Conservation (phyloP, 371 early-diverging fungal species). For the Apophysomyces ossiformis region DNA sequence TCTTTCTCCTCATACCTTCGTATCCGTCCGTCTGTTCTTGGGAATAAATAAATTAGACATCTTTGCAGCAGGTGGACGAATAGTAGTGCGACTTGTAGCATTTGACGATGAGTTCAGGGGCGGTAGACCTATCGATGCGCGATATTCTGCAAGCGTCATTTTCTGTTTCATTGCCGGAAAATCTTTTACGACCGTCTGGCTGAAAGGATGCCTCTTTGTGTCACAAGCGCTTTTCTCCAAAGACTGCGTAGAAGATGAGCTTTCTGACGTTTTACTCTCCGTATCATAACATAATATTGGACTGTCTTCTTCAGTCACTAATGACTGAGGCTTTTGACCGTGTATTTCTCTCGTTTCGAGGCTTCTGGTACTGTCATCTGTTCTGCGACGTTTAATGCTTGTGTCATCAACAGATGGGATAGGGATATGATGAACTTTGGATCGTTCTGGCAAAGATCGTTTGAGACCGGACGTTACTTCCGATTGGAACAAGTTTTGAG, state of each 20-base stretch:
- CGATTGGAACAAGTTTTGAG: slow-evolving; percentile 29
- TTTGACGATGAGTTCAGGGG: slow-evolving; percentile 7
- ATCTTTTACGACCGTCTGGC: neutral
- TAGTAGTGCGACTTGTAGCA: neutral
- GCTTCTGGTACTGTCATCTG: neutral
- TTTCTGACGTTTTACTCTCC: neutral
- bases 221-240: neutral
- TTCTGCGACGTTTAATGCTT: slow-evolving; percentile 7
- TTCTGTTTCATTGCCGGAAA: slow-evolving; percentile 12
- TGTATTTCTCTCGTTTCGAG: neutral
- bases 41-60: slow-evolving; percentile 29
- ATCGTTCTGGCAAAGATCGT: slow-evolving; percentile 3
- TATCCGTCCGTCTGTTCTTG: slow-evolving; percentile 4
- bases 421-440: slow-evolving; percentile 9
- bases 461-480: slow-evolving; percentile 8
- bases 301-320: neutral
- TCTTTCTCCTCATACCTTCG: neutral
- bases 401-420: slow-evolving; percentile 8
- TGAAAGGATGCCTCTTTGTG: neutral
- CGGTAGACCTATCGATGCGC: slow-evolving; percentile 26
- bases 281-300: neutral
- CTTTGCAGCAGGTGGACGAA: neutral
- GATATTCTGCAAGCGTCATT: slow-evolving; percentile 27
- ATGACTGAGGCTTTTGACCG: neutral
- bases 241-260: no score